Conservation (phyloP, 371 early-diverging fungal species). For the Mortierella sp. region DNA sequence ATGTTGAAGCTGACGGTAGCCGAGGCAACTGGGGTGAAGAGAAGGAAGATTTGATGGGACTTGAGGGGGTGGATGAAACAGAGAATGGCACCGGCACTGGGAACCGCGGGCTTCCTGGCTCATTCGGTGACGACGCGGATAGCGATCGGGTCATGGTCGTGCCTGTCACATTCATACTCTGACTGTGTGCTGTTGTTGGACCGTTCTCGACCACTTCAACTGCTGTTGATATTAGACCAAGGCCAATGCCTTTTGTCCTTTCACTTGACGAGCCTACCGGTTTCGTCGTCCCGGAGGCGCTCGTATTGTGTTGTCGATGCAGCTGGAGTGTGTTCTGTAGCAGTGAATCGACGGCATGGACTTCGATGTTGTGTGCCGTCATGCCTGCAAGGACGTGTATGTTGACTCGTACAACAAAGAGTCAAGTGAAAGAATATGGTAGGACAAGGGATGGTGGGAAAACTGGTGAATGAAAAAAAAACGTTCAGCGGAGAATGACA, state of each 20-base stretch:
- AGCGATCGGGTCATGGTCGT: not conserved
- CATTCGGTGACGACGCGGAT: not conserved
- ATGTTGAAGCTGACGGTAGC: slow-evolving; percentile 20
- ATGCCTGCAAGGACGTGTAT: slow-evolving; percentile 2
- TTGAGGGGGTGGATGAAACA: slow-evolving; percentile 12
- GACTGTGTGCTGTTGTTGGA: not conserved
- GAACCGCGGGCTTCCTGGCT: slow-evolving; percentile 4
- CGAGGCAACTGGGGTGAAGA: slow-evolving; percentile 20
- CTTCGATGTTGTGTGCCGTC: slow-evolving; percentile 16
- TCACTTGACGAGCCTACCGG: not conserved
- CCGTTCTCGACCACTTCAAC: not conserved
- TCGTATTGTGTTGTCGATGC: slow-evolving; percentile 11
- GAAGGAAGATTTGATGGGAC: slow-evolving; percentile 11
- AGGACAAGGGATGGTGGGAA: slow-evolving; percentile 2
- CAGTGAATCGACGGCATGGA: slow-evolving; percentile 17
- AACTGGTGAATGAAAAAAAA: not conserved
- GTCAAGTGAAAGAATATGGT: slow-evolving; percentile 1
- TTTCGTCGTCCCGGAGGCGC: not conserved
- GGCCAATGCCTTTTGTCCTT: not conserved
- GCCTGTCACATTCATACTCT: not conserved
- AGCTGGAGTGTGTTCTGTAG: slow-evolving; percentile 25
- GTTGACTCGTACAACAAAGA: not conserved
- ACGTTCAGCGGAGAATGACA: not conserved
- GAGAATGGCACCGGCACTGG: not conserved
- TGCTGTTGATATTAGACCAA: not conserved